Conservation (phyloP, 2,329 filamentous ascomycete species). For the Fusarium euwallaceae region DNA sequence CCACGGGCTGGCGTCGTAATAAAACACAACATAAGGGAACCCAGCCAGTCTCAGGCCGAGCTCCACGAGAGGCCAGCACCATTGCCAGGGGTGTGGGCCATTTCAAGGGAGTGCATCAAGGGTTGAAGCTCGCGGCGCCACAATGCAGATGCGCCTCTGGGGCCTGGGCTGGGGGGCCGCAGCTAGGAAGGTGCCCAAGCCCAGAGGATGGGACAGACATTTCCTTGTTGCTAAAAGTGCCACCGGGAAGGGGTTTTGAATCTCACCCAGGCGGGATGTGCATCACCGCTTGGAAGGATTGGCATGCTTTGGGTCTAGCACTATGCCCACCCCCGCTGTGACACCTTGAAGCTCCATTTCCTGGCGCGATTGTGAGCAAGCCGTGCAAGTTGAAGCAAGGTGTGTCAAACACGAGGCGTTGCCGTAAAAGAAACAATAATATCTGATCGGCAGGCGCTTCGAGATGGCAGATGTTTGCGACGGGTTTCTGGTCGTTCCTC, state of each 20-base stretch:
- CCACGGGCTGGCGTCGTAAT: constrained; percentile 44
- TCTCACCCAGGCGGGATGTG: constrained; percentile 46
- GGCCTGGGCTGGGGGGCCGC: constrained; percentile 25
- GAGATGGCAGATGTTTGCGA: constrained; percentile 42
- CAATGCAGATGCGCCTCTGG: constrained; percentile 30
- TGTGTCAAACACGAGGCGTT: constrained; percentile 25
- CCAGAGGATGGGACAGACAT: constrained; percentile 43
- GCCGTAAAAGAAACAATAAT: constrained; percentile 40
- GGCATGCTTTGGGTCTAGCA: constrained; percentile 34
- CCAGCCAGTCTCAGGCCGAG: constrained; percentile 32
- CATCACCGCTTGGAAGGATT: constrained; percentile 45
- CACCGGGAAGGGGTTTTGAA: constrained; percentile 45
- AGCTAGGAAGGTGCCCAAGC: constrained; percentile 34
- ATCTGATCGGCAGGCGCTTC: constrained; percentile 39
- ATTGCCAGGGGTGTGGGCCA: constrained; percentile 3
- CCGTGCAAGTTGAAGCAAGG: not conserved
- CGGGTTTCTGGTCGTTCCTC: constrained; percentile 30
- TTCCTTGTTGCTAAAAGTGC: constrained; percentile 45
- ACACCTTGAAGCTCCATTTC: constrained; percentile 26
- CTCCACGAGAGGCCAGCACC: not conserved
- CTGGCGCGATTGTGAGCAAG: constrained; percentile 15
- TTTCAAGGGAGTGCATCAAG: constrained; percentile 15
- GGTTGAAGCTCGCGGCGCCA: constrained; percentile 21
- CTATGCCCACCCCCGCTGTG: constrained; percentile 37
- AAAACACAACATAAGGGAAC: constrained; percentile 13